phyloP scores from a whole-genome alignment of 306 rosid species.

The Rosa rugosa region DNA sequence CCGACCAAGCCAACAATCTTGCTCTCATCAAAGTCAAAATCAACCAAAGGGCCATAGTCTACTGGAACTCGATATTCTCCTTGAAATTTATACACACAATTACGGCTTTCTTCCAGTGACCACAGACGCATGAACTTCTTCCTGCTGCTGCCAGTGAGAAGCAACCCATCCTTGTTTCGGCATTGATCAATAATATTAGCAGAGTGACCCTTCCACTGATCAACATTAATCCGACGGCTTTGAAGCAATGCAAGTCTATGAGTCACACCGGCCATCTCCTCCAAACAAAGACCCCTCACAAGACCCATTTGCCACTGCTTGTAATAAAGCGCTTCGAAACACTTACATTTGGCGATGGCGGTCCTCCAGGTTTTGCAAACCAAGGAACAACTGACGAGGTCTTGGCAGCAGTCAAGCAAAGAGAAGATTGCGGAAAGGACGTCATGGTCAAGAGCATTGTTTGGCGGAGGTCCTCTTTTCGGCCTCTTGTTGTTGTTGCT shows the following conservation, averaged over 20 bases:
- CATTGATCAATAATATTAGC: not conserved
- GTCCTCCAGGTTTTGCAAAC: not conserved
- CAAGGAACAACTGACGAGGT: not conserved
- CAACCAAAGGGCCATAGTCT: not conserved
- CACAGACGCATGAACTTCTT: not conserved
- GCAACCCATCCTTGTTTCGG: not conserved
- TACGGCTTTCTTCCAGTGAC: not conserved
- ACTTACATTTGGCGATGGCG: not conserved
- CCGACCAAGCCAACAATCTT: constrained; percentile 5
- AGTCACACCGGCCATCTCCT: not conserved
- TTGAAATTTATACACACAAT: not conserved
- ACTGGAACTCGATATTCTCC: not conserved
- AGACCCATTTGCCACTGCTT: not conserved
- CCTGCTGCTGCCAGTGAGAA: constrained; percentile 1
- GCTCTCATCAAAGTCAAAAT: constrained; percentile 8
- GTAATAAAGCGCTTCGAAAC: not conserved
- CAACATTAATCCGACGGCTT: not conserved
- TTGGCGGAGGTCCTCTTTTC: not conserved
- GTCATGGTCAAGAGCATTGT: constrained; percentile 1
- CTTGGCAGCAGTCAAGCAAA: not conserved
- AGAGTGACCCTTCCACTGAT: not conserved
- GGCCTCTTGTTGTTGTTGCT: not conserved
- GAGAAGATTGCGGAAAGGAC: not conserved
- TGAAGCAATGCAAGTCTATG: not conserved
- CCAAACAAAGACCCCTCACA: not conserved